A percentile compares a stretch with the other conserved stretches of the same genome.
Conservation (phyloP, 176 grass and related monocot species). For the Paspalum vaginatum region DNA sequence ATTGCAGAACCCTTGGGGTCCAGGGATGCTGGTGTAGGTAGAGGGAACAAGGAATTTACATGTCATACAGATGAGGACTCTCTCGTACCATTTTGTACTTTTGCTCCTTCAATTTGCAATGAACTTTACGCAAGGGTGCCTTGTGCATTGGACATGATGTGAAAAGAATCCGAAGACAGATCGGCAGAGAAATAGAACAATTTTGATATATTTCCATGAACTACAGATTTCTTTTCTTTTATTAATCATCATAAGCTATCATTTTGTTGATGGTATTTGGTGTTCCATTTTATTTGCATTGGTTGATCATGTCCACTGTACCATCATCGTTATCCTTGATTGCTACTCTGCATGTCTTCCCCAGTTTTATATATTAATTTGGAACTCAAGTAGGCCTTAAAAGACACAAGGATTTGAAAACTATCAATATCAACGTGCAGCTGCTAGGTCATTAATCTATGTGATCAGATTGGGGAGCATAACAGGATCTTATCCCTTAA, state of each 20-base stretch:
- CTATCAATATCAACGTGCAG: background rate
- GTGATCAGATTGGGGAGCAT: constrained; percentile 9
- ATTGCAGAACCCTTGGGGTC: constrained; percentile 28
- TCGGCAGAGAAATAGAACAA: constrained; percentile 23
- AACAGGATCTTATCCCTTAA: background rate
- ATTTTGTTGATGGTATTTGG: constrained; percentile 23
- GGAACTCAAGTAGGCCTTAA: background rate
- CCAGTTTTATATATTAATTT: background rate
- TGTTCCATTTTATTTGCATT: constrained; percentile 18
- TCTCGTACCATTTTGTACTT: constrained; percentile 54
- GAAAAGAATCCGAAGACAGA: constrained; percentile 26
- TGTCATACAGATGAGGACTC: constrained; percentile 49
- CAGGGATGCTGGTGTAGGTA: constrained; percentile 47
- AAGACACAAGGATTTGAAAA: background rate
- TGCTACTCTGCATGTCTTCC: background rate
- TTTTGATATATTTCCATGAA: constrained; percentile 44
- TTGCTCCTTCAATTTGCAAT: constrained; percentile 36
- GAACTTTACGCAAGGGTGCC: constrained; percentile 49
- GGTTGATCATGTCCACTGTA: constrained; percentile 11
- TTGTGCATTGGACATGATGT: constrained; percentile 21
- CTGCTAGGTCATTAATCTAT: constrained; percentile 9
- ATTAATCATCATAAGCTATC: constrained; percentile 10
- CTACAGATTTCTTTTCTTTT: constrained; percentile 4
- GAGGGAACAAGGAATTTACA: constrained; percentile 41
- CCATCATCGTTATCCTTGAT: constrained; percentile 6